Evolutionary conservation across 306 rosid species (phyloP).

Genomic region (Malus asiatica): DNA sequence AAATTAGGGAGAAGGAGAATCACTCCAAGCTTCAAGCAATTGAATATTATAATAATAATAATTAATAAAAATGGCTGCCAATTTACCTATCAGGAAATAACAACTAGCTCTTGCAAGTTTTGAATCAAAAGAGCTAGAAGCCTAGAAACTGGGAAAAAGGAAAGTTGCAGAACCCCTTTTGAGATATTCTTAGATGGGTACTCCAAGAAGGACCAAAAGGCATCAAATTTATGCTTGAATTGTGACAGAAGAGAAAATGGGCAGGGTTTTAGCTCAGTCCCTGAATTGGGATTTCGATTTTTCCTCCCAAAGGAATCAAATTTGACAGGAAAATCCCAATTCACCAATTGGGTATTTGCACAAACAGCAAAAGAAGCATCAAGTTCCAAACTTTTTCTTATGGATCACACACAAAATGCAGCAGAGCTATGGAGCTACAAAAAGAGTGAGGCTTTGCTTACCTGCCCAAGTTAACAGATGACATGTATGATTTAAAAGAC

Average conservation of each 20-base stretch:
- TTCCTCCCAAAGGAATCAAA: conserved; percentile 36
- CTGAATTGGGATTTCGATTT: conserved; percentile 10
- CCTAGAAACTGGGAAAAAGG: conserved; percentile 2
- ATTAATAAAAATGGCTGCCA: background rate
- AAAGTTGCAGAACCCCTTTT: conserved; percentile 25
- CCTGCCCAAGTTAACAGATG: conserved; percentile 59
- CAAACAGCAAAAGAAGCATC: conserved; percentile 46
- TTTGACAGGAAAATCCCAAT: conserved; percentile 27
- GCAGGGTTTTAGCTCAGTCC: conserved; percentile 27
- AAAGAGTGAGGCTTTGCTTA: conserved; percentile 29
- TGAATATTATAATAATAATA: background rate
- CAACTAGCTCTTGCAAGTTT: conserved; percentile 12
- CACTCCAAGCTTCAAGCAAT: conserved; percentile 20
- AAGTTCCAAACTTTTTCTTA: conserved; percentile 37
- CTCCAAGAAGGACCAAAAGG: conserved; percentile 33
- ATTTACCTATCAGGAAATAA: conserved; percentile 3
- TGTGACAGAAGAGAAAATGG: conserved; percentile 38
- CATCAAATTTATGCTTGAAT: conserved; percentile 44
- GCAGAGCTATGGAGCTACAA: conserved; percentile 19
- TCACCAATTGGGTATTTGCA: conserved; percentile 40
- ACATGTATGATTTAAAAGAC: conserved; percentile 73
- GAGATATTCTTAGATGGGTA: conserved; percentile 38
- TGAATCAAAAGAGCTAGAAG: conserved; percentile 17
- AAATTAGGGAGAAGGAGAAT: conserved; percentile 13
- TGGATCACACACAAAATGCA: conserved; percentile 40